These are phyloP conservation scores for Saccharum hybrid DNA, from an alignment of 202 grass and related monocot species.

Conservation along the genomic window DNA sequence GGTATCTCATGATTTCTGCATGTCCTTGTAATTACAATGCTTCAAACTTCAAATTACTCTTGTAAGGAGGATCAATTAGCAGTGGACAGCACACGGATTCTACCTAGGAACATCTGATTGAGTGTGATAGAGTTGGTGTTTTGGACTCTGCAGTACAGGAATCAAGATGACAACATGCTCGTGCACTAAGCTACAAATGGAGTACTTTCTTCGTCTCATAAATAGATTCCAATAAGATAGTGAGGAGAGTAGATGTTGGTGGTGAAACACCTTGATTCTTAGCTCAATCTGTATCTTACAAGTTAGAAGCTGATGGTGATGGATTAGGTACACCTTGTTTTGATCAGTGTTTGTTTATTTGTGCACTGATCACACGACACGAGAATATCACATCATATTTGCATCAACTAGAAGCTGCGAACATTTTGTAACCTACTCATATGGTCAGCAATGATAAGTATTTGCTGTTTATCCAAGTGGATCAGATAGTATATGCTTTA, in stretches of 20 bases:
- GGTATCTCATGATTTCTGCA: not conserved
- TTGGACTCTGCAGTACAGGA: constrained; percentile 8
- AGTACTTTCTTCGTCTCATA: too few relatives aligned
- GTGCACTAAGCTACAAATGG: not conserved
- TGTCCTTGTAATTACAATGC: not conserved
- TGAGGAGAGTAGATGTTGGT: not conserved
- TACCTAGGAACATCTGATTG: not conserved
- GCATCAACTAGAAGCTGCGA: not conserved
- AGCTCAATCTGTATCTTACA: too few relatives aligned
- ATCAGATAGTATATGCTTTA: not conserved
- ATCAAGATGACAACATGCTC: not conserved
- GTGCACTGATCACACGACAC: not conserved
- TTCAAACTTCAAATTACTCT: not conserved
- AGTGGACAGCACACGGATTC: not conserved
- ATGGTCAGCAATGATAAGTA: not conserved
- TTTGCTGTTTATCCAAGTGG: not conserved
- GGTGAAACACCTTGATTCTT: not conserved
- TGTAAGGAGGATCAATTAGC: not conserved
- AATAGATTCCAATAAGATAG: too few relatives aligned
- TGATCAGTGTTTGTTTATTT: constrained; percentile 29
- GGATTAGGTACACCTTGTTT: constrained; percentile 34
- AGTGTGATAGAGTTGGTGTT: not conserved
- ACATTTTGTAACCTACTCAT: constrained; percentile 2
- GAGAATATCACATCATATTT: not conserved
- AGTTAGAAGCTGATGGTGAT: not conserved